Evolutionary conservation across 2,329 filamentous ascomycete genomes (phyloP).

Genomic region (Davidsoniella eucalypti): DNA sequence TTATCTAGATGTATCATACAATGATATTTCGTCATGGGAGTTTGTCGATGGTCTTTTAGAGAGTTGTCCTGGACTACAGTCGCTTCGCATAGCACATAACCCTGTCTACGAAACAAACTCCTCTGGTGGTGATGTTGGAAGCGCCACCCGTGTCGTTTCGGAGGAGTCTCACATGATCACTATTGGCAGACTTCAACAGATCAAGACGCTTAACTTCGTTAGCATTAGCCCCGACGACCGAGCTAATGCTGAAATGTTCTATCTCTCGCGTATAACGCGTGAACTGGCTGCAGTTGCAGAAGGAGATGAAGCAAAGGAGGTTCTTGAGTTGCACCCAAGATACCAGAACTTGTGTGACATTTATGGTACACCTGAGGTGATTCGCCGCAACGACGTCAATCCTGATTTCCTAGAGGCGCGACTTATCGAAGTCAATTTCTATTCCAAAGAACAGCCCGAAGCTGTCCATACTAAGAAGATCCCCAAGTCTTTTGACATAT

Average conservation of each 20-base stretch:
- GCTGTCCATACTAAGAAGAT: conserved; percentile 32
- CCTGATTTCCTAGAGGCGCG: conserved; percentile 71
- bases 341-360: conserved; percentile 58
- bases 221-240: conserved; percentile 57
- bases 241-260: conserved; percentile 82
- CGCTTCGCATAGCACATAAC: conserved; percentile 70
- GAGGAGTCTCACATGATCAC: conserved; percentile 86
- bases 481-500: conserved; percentile 64
- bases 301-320: conserved; percentile 28
- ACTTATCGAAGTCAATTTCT: conserved; percentile 49
- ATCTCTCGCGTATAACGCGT: conserved; percentile 66
- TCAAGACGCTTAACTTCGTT: conserved; percentile 59
- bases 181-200: conserved; percentile 51
- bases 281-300: conserved; percentile 49
- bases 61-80: conserved; percentile 56
- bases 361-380: conserved; percentile 55
- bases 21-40: conserved; percentile 50
- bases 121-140: conserved; percentile 20
- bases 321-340: conserved; percentile 50
- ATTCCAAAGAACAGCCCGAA: conserved; percentile 1
- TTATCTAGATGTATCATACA: conserved; percentile 60
- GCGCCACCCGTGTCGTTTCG: conserved; percentile 27
- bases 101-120: conserved; percentile 48
- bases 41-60: conserved; percentile 54
- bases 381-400: conserved; percentile 42